Evolutionary conservation across 257 asterid species (phyloP).

Genomic region (Cruciata laevipes): DNA sequence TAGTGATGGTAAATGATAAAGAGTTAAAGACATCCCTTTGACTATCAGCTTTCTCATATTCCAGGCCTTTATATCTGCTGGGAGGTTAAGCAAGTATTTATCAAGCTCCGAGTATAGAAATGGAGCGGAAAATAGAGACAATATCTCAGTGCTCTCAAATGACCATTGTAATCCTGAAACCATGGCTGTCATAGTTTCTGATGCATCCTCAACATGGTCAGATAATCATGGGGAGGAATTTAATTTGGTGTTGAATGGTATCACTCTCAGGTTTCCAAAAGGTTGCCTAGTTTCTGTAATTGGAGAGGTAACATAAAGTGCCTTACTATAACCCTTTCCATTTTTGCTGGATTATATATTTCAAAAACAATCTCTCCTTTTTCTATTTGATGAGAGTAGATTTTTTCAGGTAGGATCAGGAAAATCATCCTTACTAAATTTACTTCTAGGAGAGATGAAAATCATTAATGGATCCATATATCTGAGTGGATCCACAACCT

Average conservation of each 20-base stretch:
- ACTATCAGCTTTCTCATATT: slow-evolving; percentile 7
- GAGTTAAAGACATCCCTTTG: not conserved
- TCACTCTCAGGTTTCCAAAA: slow-evolving; percentile 52
- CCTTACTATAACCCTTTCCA: not conserved
- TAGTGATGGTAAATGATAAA: slow-evolving; percentile 3
- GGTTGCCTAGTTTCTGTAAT: slow-evolving; percentile 69
- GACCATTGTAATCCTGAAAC: slow-evolving; percentile 36
- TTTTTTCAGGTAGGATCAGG: slow-evolving; percentile 86
- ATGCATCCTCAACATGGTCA: slow-evolving; percentile 85
- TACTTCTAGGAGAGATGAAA: slow-evolving; percentile 70
- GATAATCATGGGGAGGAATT: slow-evolving; percentile 52
- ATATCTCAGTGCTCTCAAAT: slow-evolving; percentile 19
- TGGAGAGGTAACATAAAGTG: slow-evolving; percentile 60
- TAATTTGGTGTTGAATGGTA: slow-evolving; percentile 51
- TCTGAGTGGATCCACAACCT: slow-evolving; percentile 55
- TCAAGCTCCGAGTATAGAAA: slow-evolving; percentile 51
- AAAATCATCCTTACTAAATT: slow-evolving; percentile 75
- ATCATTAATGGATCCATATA: slow-evolving; percentile 51
- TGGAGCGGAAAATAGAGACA: slow-evolving; percentile 18
- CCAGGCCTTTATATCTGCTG: slow-evolving; percentile 83
- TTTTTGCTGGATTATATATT: no score
- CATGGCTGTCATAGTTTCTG: slow-evolving; percentile 40
- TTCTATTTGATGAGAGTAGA: not conserved
- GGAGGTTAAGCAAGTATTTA: slow-evolving; percentile 71
- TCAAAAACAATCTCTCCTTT: no score